Conservation (phyloP, 768 basidiomycete species). For the Tephrocybe sp. region DNA sequence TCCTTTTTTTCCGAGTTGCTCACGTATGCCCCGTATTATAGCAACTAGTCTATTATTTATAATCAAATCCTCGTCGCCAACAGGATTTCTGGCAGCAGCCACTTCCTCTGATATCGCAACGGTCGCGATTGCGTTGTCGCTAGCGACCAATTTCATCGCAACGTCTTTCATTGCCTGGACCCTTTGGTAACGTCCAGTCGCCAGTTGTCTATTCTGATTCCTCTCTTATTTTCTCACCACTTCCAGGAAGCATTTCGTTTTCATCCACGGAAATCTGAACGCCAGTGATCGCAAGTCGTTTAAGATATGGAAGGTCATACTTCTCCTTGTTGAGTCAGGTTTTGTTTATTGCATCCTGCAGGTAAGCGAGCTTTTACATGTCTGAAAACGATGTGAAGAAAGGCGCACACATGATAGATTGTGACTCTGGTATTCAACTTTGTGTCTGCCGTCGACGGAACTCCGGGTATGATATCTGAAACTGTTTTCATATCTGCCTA, state of each 20-base stretch:
- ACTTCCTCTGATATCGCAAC: too few species aligned
- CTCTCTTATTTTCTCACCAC: neutral
- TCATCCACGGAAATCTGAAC: neutral
- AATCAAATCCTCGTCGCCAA: too few species aligned
- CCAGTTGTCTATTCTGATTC: neutral
- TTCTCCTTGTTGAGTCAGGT: too few species aligned
- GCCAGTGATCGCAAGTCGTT: neutral
- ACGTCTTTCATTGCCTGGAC: neutral
- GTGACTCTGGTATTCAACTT: too few species aligned
- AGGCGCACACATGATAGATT: too few species aligned
- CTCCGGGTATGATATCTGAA: too few species aligned
- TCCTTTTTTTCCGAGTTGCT: neutral
- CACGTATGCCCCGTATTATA: neutral
- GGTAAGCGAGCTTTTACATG: too few species aligned
- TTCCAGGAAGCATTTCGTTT: neutral
- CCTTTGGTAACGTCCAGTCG: neutral
- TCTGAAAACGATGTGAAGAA: too few species aligned
- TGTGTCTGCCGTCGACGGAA: too few species aligned
- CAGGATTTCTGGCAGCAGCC: neutral
- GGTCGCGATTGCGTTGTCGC: neutral
- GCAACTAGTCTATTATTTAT: neutral
- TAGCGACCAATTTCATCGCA: neutral
- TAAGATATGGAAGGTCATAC: too few species aligned
- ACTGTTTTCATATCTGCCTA: too few species aligned
- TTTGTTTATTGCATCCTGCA: too few species aligned